Evolutionary conservation across 2,329 filamentous ascomycete genomes (phyloP), one percentile per base, ranked within the genome.

Genomic region (Pseudogymnoascus sp.): DNA sequence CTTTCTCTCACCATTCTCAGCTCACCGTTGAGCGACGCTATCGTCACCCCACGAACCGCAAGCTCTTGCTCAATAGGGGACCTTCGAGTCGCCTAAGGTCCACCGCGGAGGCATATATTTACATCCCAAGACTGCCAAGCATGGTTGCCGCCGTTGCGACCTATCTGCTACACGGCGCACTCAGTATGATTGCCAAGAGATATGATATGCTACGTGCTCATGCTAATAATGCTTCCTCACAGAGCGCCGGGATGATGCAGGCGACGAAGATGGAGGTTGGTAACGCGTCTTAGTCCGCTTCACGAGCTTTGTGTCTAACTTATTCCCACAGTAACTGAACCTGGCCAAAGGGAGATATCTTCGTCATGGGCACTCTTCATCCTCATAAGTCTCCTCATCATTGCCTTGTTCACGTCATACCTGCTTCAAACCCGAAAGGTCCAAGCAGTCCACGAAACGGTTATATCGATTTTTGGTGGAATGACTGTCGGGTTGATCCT

Each of bases 301-400:
- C 22, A 14, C 14, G 12, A 30, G 38, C 19, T 52, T 9, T 42
- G 8, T 69, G 39, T 64, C 72, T 70, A 62, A 72, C 58, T 6
- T 61, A 60, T 41, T 60, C 49, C 8, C 58, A 30, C 58, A 84
- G 85, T 86, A 69, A 84, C 87, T 64, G 91, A 96, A 75, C 88
- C 91, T 45, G 89, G 90, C 58, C 86, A 96, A 76, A 92, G 96
- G 80, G 94, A 99, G 79, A 90, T 96, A 67, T 91, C 92, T 73
- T 89, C 92, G 70, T 97, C 94, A 79, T 97, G 91, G 92, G 92
- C 93, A 30, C 86, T 99, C 68, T 96, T 97, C 78, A 99, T 99
- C 72, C 86, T 96, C 70, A 96, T 99, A 70, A 84, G 91, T 78
- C 86, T 99, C 69, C 86, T 99, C 71, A 96, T 97, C 69, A 84